Base-by-base conservation (phyloP, 805 yeast species). In the Kodamaea kakaduensis region DNA sequence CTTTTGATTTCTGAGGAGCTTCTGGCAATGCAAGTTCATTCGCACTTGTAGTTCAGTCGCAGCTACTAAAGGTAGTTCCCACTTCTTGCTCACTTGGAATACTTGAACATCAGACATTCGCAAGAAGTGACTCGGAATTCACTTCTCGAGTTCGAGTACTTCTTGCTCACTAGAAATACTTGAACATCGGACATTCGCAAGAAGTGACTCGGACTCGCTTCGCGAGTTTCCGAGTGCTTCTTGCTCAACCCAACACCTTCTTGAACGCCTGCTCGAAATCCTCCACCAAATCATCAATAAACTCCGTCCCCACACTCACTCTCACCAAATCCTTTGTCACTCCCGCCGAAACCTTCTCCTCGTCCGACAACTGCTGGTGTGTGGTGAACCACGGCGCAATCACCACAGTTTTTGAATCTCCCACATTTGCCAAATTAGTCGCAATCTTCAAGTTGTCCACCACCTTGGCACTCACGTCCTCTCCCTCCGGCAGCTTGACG, bases 301-400 rank as follows among this genome's bases (percentile, higher is more conserved):
- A 94, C 67, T 86, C 96, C 43, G 86, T 82, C 62, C 96, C 96
- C 32, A 85, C 88, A 45, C 87, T 78, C 37, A 86, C 69, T 69
- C 98, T 81, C 51, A 90, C 78, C 54, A 87, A 74, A 47, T 86
- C 96, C 50, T 83, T 80, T 37, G 93, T 76, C 39, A 90, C 97
- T 63, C 97, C 97, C 32, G 94, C 72, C 9, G 82, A 78, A 26
- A 64, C 38, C 66, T 85, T 86, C 69, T 87, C 97, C 46, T 79
- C 84, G 30, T 84, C 87, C 26, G 69, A 61, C 54, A 90, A 74
- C 69, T 93, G 97, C 59, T 87, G 89, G 64, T 90, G 98, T 17
- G 97, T 90, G 25, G 97, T 93, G 64, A 76, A 87, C 73, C 82
- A 89, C 46, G 98, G 98, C 36, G 96, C 89, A 61, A 90, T 90